Percentiles rank a stretch among this genome's conserved stretches.
Evolutionary conservation across 805 yeast species (phyloP).

Genomic region (Metschnikowia aberdeeniae): DNA sequence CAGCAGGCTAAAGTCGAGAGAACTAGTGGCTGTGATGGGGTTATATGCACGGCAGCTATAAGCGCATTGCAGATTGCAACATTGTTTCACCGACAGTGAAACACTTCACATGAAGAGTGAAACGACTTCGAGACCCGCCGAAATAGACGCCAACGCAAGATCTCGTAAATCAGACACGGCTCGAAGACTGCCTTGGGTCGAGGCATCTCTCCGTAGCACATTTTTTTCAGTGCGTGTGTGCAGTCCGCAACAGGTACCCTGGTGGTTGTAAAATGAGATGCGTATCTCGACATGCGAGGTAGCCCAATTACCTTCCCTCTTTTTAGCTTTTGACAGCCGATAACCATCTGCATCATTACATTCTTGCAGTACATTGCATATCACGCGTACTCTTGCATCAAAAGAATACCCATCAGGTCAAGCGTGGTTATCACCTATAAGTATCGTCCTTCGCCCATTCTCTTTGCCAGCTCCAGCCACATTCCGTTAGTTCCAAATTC

Average conservation of each 20-base stretch:
- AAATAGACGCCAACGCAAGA: neutral
- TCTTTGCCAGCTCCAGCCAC: neutral
- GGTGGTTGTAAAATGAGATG: constrained; percentile 2
- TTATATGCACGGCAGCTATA: too few relatives aligned
- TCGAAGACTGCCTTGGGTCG: too few relatives aligned
- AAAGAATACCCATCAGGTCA: neutral
- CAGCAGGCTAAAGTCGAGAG: too few relatives aligned
- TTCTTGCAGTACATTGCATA: neutral
- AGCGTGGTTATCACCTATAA: constrained; percentile 1
- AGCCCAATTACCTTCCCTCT: neutral
- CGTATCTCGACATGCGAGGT: neutral
- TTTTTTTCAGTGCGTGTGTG: neutral
- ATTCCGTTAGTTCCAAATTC: neutral
- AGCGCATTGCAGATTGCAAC: too few relatives aligned
- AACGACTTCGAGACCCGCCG: too few relatives aligned
- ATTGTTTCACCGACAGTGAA: too few relatives aligned
- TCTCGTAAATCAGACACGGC: too few relatives aligned
- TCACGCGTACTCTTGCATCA: neutral
- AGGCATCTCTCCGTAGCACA: neutral
- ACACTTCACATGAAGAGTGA: too few relatives aligned
- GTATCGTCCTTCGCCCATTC: neutral
- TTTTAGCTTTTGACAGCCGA: neutral
- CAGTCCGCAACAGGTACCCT: constrained; percentile 1
- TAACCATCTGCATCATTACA: neutral
- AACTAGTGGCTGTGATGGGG: too few relatives aligned